Percentiles rank a stretch among this genome's conserved stretches.
These are phyloP conservation scores for Tuber brumale DNA, from an alignment of 495 filamentous ascomycete genomes.

Conservation along the genomic window DNA sequence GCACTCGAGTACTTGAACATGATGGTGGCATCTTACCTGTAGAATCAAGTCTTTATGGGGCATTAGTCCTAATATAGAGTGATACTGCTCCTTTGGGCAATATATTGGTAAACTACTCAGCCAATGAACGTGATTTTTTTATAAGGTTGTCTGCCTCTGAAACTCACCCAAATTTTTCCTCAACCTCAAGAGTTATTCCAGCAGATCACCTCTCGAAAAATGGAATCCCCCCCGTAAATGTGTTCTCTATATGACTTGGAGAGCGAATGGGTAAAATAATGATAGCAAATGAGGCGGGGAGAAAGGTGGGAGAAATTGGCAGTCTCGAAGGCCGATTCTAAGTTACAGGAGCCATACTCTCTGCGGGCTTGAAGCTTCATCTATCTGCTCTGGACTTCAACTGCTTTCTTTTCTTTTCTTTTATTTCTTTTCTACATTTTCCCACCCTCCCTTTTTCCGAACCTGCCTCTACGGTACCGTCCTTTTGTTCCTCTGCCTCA, in stretches of 20 bases:
- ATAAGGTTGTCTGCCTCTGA: not conserved
- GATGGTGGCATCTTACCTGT: no score
- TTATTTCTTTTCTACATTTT: not conserved
- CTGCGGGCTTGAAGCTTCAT: not conserved
- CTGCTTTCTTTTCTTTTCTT: not conserved
- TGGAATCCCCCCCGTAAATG: not conserved
- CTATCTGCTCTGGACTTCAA: not conserved
- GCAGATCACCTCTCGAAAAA: not conserved
- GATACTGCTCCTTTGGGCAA: not conserved
- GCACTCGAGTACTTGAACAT: no score
- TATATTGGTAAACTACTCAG: not conserved
- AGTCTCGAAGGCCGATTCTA: not conserved
- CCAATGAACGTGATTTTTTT: not conserved
- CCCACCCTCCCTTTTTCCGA: not conserved
- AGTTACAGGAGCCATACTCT: not conserved
- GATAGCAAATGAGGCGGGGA: not conserved
- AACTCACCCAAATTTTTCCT: not conserved
- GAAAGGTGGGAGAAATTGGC: not conserved
- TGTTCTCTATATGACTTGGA: not conserved
- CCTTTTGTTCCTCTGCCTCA: not conserved
- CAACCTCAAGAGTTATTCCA: not conserved
- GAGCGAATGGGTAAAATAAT: not conserved
- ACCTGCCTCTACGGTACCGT: not conserved
- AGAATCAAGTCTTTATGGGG: not conserved
- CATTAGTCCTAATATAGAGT: not conserved